These are phyloP conservation scores for Chlamydomonas asymmetrica DNA, from an alignment of 139 green algal species.

Conservation along the genomic window DNA sequence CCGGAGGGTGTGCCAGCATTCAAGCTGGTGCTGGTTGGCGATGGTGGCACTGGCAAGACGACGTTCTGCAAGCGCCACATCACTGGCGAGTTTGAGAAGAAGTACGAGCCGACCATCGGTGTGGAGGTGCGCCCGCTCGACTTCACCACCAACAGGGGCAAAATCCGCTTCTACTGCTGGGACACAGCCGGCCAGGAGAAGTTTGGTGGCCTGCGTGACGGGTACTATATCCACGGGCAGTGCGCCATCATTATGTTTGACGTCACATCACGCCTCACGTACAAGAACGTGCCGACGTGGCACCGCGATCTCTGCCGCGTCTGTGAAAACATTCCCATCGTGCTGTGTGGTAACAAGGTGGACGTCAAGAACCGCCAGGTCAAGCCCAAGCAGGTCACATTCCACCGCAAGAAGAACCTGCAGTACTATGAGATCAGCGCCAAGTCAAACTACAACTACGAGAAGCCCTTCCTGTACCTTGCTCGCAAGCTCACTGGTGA, in stretches of 20 bases:
- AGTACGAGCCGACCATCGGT: constrained; percentile 98
- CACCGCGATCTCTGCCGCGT: constrained; percentile 97
- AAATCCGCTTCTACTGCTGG: constrained; percentile 99
- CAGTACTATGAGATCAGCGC: constrained; percentile 99
- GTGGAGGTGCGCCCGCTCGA: constrained; percentile 99
- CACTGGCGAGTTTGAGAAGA: constrained; percentile 99
- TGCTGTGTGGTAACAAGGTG: constrained; percentile 99
- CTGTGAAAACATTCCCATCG: constrained; percentile 99
- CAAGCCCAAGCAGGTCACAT: constrained; percentile 98
- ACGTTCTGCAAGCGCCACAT: constrained; percentile 98
- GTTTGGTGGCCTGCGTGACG: constrained; percentile 98
- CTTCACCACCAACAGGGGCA: constrained; percentile 97
- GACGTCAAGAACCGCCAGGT: constrained; percentile 99
- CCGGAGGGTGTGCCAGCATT: constrained; percentile 87
- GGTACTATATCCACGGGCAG: constrained; percentile 99
- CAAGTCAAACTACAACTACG: constrained; percentile 99
- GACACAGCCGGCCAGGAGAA: constrained; percentile 99
- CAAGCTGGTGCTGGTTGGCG: constrained; percentile 97
- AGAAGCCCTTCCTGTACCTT: constrained; percentile 99
- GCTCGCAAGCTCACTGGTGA: constrained; percentile 97
- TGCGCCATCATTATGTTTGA: constrained; percentile 99
- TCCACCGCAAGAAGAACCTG: constrained; percentile 99
- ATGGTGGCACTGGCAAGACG: constrained; percentile 96
- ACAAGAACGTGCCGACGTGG: constrained; percentile 99
- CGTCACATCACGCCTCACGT: constrained; percentile 98